Conservation (phyloP, 148 eudicot species). For the Pharnaceum exiguum region DNA sequence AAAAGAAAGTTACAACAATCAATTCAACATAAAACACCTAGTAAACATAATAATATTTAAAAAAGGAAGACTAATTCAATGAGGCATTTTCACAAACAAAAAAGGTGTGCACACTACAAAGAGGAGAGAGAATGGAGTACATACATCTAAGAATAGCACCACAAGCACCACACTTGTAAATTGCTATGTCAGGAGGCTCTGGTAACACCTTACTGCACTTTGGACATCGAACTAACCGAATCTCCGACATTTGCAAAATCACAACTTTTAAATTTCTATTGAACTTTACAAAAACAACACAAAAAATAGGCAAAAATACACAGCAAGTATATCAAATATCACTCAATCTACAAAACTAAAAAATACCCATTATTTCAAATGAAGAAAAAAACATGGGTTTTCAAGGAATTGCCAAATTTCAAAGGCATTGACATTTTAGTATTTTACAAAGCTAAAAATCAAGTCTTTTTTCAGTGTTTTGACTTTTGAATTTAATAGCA, state of each 20-base stretch:
- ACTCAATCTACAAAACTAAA: not conserved
- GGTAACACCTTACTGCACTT: slow-evolving; percentile 77
- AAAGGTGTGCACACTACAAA: slow-evolving; percentile 2
- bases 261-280: not conserved
- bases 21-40: not conserved
- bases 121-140: not conserved
- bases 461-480: no score
- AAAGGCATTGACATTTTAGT: no score
- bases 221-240: slow-evolving; percentile 80
- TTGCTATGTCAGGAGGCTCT: slow-evolving; percentile 57
- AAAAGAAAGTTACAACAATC: slow-evolving; percentile 15
- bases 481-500: no score
- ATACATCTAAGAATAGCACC: slow-evolving; percentile 77
- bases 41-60: not conserved
- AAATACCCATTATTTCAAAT: not conserved
- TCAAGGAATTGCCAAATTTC: no score
- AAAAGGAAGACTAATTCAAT: slow-evolving; percentile 10
- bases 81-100: slow-evolving; percentile 9
- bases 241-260: slow-evolving; percentile 44
- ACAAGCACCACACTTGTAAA: slow-evolving; percentile 88
- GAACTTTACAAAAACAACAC: not conserved
- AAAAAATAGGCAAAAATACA: not conserved
- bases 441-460: no score
- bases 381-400: no score
- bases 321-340: not conserved